Evolutionary conservation across 2,329 filamentous ascomycete genomes (phyloP).

Genomic region (Fusarium avenaceum): DNA sequence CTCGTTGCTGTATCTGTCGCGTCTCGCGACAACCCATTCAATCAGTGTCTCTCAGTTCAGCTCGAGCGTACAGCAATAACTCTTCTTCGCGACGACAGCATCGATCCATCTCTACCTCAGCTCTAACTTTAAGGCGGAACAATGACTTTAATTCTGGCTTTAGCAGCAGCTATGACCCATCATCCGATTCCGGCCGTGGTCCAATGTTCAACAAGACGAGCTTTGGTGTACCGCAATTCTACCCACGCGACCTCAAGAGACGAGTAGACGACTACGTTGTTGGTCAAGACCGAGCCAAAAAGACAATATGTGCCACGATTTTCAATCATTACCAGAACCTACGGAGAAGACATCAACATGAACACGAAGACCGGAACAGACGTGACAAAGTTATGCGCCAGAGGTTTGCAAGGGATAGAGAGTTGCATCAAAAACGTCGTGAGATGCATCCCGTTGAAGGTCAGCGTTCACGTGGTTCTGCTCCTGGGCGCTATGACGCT

Average conservation of each 20-base stretch:
- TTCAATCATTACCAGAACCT: conserved; percentile 97
- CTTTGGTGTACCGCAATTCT: conserved; percentile 73
- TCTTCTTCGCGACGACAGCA: conserved; percentile 35
- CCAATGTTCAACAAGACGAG: conserved; percentile 71
- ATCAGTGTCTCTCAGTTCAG: conserved; percentile 8
- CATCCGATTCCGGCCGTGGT: conserved; percentile 65
- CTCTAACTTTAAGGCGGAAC: conserved; percentile 56
- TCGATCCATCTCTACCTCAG: conserved; percentile 45
- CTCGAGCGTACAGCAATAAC: conserved; percentile 9
- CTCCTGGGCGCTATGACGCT: conserved; percentile 54
- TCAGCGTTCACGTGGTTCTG: conserved; percentile 57
- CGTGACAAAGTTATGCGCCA: conserved; percentile 78
- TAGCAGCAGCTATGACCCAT: conserved; percentile 71
- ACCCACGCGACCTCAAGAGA: conserved; percentile 81
- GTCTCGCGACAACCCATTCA: conserved; percentile 22
- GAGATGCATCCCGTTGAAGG: conserved; percentile 84
- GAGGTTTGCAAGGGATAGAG: conserved; percentile 76
- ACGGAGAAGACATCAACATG: conserved; percentile 81
- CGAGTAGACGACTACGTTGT: conserved; percentile 97
- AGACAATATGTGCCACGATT: conserved; percentile 90
- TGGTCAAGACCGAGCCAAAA: conserved; percentile 94
- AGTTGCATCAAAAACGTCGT: conserved; percentile 65
- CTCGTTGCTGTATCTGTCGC: conserved; percentile 30
- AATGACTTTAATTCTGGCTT: conserved; percentile 69
- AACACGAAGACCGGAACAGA: conserved; percentile 71